Conservation (phyloP, 805 yeast species). For the Candida pseudofarinosa region DNA sequence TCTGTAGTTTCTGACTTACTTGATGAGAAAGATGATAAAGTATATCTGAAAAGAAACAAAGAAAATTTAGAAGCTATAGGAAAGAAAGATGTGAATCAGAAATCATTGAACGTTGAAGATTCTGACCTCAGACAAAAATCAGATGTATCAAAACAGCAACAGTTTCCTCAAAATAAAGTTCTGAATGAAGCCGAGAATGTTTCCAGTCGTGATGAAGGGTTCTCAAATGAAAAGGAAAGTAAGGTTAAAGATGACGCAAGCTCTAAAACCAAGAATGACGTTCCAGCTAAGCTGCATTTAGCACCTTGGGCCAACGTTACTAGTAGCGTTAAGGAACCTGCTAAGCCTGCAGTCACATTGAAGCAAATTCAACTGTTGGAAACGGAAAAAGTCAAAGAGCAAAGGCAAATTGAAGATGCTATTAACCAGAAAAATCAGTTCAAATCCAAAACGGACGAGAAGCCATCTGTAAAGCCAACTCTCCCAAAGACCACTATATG, state of each 20-base stretch:
- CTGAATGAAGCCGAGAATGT: not conserved
- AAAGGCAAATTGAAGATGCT: conserved; percentile 35
- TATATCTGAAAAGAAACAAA: not conserved
- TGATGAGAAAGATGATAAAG: not conserved
- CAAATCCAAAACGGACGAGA: conserved; percentile 19
- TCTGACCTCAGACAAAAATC: not conserved
- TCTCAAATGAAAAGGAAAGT: not conserved
- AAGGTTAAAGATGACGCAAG: not conserved
- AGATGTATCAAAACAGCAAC: too few species aligned
- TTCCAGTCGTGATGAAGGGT: not conserved
- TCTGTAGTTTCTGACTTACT: conserved; percentile 9
- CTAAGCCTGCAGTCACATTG: conserved; percentile 41
- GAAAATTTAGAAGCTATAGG: not conserved
- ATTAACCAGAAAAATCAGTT: conserved; percentile 23
- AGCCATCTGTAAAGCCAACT: conserved; percentile 17
- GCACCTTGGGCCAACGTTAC: conserved; percentile 49
- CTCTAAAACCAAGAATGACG: not conserved
- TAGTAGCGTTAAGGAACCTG: conserved; percentile 3
- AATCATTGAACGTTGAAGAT: not conserved
- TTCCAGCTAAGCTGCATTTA: not conserved
- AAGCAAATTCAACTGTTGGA: conserved; percentile 51
- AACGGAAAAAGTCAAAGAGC: conserved; percentile 38
- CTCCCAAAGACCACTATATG: conserved; percentile 44
- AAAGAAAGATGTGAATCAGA: not conserved
- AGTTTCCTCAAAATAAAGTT: not conserved